Evolutionary conservation across 2,329 filamentous ascomycete genomes (phyloP).

Genomic region (Stylonectria norvegica): DNA sequence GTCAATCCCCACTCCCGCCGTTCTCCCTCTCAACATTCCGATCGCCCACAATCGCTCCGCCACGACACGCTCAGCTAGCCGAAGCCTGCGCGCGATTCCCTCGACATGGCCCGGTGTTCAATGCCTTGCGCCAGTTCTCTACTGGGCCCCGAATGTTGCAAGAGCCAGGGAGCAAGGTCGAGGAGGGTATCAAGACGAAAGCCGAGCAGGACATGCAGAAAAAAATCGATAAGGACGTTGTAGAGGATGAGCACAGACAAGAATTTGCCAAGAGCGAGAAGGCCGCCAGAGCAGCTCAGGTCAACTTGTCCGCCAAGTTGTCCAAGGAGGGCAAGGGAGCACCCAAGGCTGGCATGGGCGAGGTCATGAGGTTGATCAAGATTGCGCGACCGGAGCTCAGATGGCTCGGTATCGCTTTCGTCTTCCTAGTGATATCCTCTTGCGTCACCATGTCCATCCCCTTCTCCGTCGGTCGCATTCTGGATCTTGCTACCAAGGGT

Average conservation of each 20-base stretch:
- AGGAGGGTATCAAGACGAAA: conserved; percentile 38
- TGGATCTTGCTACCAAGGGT: conserved; percentile 83
- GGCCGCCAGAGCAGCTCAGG: conserved; percentile 78
- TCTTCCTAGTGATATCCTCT: conserved; percentile 84
- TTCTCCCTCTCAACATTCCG: conserved; percentile 26
- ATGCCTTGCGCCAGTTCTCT: conserved; percentile 32
- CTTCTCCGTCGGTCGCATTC: conserved; percentile 91
- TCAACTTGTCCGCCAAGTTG: conserved; percentile 84
- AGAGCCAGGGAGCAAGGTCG: conserved; percentile 24
- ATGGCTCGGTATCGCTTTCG: conserved; percentile 74
- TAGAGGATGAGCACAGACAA: conserved; percentile 35
- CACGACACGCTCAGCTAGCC: conserved; percentile 5
- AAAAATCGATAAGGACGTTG: conserved; percentile 28
- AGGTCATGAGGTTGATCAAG: conserved; percentile 83
- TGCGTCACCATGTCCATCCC: conserved; percentile 94
- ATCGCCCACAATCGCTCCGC: conserved; percentile 13
- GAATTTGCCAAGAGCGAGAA: conserved; percentile 70
- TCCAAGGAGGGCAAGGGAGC: conserved; percentile 71
- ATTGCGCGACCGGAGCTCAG: conserved; percentile 83
- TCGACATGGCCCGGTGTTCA: conserved; percentile 12
- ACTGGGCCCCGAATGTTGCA: conserved; percentile 20
- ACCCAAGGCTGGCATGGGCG: conserved; percentile 60
- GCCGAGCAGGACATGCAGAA: conserved; percentile 27
- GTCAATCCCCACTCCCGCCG: conserved; percentile 21
- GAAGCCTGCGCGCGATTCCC: conserved; percentile 3